phyloP scores from a whole-genome alignment of 163 green algal species.

The Coccomyxa subellipsoidea region DNA sequence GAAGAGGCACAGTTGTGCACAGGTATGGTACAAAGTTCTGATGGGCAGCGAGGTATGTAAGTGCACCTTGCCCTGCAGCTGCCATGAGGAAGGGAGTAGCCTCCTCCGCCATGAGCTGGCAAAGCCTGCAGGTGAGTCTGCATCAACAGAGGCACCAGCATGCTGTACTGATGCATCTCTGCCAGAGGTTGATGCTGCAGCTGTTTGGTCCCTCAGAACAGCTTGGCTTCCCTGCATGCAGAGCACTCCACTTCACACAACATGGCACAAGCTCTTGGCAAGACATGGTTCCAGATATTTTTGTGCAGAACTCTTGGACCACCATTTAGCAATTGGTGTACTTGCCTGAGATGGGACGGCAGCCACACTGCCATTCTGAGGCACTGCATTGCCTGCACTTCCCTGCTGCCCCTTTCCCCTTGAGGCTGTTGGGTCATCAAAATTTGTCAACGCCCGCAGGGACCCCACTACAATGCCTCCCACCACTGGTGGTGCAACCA shows the following conservation, averaged over 20 bases:
- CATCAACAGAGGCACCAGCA: too few relatives aligned
- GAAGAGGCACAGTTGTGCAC: too few relatives aligned
- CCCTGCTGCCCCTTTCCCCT: background rate
- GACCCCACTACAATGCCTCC: slow-evolving; percentile 28
- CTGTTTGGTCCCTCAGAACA: background rate
- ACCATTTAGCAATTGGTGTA: too few relatives aligned
- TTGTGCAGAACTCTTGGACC: too few relatives aligned
- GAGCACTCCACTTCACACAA: background rate
- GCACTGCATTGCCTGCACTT: background rate
- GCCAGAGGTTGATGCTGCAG: slow-evolving; percentile 9
- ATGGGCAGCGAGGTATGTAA: too few relatives aligned
- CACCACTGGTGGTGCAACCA: slow-evolving; percentile 43
- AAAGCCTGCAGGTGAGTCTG: too few relatives aligned
- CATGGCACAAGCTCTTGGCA: background rate
- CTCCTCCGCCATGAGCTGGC: too few relatives aligned
- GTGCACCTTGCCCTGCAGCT: background rate
- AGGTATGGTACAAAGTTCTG: too few relatives aligned
- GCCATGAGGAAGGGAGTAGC: too few relatives aligned
- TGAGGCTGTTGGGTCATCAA: background rate
- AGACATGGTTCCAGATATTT: too few relatives aligned
- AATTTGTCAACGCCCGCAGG: slow-evolving; percentile 3
- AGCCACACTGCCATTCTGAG: background rate
- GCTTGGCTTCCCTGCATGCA: background rate
- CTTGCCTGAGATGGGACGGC: background rate
- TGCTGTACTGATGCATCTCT: background rate